Conservation (phyloP, 2,329 filamentous ascomycete genomes). For the Metarhizium rileyi region DNA sequence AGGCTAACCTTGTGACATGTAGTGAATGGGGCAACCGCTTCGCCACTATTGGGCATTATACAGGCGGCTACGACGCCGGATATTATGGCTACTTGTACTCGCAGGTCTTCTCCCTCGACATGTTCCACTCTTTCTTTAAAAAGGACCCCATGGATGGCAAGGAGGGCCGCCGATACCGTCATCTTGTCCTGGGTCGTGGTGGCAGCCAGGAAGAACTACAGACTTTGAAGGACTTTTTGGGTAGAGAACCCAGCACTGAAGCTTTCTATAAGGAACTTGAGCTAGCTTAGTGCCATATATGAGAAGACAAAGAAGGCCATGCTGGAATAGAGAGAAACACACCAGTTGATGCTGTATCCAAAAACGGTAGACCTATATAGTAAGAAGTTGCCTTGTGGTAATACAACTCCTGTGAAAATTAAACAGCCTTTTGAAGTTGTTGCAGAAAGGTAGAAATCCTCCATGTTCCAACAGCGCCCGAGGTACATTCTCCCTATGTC, state of each 20-base stretch:
- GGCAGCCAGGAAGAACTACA: constrained; percentile 75
- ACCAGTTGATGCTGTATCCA: no score
- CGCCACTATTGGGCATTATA: constrained; percentile 72
- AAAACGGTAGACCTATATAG: neutral
- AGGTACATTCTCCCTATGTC: neutral
- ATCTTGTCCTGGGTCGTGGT: constrained; percentile 68
- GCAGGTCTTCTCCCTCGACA: constrained; percentile 74
- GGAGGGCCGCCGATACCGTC: constrained; percentile 66
- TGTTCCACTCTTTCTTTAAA: constrained; percentile 77
- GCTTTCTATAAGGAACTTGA: constrained; percentile 75
- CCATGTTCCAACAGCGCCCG: neutral
- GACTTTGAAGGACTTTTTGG: constrained; percentile 68
- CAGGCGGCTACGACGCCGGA: constrained; percentile 76
- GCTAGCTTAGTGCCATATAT: constrained; percentile 9
- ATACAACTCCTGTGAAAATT: neutral
- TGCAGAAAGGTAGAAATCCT: neutral
- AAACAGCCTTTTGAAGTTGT: neutral
- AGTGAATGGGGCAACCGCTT: constrained; percentile 68
- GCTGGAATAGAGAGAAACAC: no score
- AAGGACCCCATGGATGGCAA: constrained; percentile 66
- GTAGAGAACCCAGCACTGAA: constrained; percentile 65
- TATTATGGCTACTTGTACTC: constrained; percentile 71
- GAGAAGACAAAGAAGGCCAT: neutral
- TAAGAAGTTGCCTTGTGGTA: neutral
- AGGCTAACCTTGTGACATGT: constrained; percentile 16